phyloP scores from a whole-genome alignment of 2,329 filamentous ascomycete species.

The Ramularia endophylla region DNA sequence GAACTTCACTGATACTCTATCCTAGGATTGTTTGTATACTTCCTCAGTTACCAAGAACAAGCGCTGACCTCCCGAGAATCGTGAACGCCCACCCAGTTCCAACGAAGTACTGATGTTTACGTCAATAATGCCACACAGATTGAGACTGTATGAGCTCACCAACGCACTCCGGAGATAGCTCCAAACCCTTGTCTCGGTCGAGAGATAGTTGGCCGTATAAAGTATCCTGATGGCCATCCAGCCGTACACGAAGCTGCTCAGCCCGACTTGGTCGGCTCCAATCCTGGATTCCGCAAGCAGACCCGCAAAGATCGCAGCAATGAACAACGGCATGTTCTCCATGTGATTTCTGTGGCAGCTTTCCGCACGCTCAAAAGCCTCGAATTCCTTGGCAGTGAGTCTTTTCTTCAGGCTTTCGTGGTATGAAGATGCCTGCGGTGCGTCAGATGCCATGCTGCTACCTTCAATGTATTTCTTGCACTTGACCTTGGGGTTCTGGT shows the following conservation, averaged over 20 bases:
- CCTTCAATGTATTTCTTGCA: too few species aligned
- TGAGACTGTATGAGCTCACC: background rate
- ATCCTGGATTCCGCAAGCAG: constrained; percentile 34
- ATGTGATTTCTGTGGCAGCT: constrained; percentile 42
- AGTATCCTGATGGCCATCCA: constrained; percentile 33
- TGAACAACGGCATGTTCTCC: constrained; percentile 43
- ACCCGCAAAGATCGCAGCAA: constrained; percentile 39
- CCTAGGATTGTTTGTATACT: too few species aligned
- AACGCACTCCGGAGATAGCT: constrained; percentile 8
- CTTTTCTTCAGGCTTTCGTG: constrained; percentile 34
- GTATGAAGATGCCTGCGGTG: constrained; percentile 21
- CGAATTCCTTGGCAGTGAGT: constrained; percentile 33
- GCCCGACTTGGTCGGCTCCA: constrained; percentile 22
- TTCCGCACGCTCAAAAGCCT: constrained; percentile 40
- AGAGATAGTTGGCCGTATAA: constrained; percentile 35
- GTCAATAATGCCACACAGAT: background rate
- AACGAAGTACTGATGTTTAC: constrained; percentile 21
- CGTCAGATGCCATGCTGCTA: too few species aligned
- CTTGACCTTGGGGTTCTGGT: constrained; percentile 36
- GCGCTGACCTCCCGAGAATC: constrained; percentile 28
- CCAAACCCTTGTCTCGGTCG: constrained; percentile 19
- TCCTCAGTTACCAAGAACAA: constrained; percentile 17
- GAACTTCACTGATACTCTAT: too few species aligned
- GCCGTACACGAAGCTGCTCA: constrained; percentile 32
- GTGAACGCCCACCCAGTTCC: constrained; percentile 27